Evolutionary conservation across 176 grass and related monocot genomes (phyloP), one percentile per base, ranked within the genome.

Genomic region (Thalia dealbata): DNA sequence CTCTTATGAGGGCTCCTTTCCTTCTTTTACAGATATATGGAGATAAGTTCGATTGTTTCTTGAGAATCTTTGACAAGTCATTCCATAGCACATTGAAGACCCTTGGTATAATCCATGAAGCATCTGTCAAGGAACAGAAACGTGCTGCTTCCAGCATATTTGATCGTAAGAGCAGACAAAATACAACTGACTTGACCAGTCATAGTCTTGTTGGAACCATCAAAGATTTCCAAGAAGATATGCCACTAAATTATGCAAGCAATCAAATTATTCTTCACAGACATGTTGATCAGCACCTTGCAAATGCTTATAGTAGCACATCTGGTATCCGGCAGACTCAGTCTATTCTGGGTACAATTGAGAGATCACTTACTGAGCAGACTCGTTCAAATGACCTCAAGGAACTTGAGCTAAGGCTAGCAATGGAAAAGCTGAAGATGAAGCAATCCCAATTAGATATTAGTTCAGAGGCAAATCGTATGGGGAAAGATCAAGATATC

Each of bases 21-120:
- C 74, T 67, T 25, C 67, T 84, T 82, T 14, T 79, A 62, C 85
- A 99, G 95, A 85, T 92, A 77, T 86, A 99, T 88, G 95, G 95
- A 44, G 79, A 88, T 51, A 92, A 81, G 59, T 86, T 90, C 32
- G 79, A 91, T 72, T 82, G 43, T 83, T 99, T 99, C 65, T 61
- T 88, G 46, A 91, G 71, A 64, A 99, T 86, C 54, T 99, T 99
- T n/a, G 87, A 90, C 58, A 99, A 99, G 74, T 99, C 95, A 58
- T 99, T 99, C 78, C 78, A 81, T 78, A 99, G 85, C 85, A 93
- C 95, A 78, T 82, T 93, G 62, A 89, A 83, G 61, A 99, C 90
- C 9, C 95, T 99, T 52, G 76, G 84, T 79, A 67, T 82, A 71
- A 84, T 99, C 68, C 93, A 82, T 67, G 73, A 78, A 64, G 76